A percentile compares a stretch with the other conserved stretches of the same genome.
Evolutionary conservation across 495 filamentous ascomycete species (phyloP).

Genomic region (Neurospora sublineolata): DNA sequence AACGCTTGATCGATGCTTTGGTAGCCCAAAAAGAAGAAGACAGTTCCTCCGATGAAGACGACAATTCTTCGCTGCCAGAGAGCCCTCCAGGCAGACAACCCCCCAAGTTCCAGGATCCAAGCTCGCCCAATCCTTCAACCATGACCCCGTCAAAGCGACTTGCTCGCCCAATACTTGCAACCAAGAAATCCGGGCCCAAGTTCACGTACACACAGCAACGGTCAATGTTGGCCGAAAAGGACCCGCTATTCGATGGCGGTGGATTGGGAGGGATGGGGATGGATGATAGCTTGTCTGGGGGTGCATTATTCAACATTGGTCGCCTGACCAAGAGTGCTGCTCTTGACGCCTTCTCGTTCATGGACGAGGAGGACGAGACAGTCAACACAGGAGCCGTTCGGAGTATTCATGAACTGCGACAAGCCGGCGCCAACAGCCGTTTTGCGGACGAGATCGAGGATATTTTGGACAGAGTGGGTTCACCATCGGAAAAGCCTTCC

Average conservation of each 20-base stretch:
- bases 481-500: conserved; percentile 35
- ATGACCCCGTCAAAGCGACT: conserved; percentile 1
- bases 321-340: conserved; percentile 22
- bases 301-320: conserved; percentile 29
- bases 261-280: conserved; percentile 17
- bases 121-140: conserved; percentile 4
- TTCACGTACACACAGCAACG: conserved; percentile 40
- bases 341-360: conserved; percentile 17
- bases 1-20: conserved; percentile 45
- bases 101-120: conserved; percentile 6
- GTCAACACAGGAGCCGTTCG: conserved; percentile 49
- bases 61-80: conserved; percentile 2
- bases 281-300: conserved; percentile 19
- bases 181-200: conserved; percentile 21
- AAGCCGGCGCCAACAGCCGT: conserved; percentile 72
- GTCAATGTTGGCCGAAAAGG: conserved; percentile 36
- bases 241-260: conserved; percentile 17
- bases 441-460: conserved; percentile 73
- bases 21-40: conserved; percentile 27
- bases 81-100: neutral
- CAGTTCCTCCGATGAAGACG: conserved; percentile 13
- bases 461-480: conserved; percentile 72
- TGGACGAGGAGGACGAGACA: conserved; percentile 43
- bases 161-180: conserved; percentile 6
- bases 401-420: conserved; percentile 81